Conservation (phyloP, 305 asterid genomes). For the Lippia alba region DNA sequence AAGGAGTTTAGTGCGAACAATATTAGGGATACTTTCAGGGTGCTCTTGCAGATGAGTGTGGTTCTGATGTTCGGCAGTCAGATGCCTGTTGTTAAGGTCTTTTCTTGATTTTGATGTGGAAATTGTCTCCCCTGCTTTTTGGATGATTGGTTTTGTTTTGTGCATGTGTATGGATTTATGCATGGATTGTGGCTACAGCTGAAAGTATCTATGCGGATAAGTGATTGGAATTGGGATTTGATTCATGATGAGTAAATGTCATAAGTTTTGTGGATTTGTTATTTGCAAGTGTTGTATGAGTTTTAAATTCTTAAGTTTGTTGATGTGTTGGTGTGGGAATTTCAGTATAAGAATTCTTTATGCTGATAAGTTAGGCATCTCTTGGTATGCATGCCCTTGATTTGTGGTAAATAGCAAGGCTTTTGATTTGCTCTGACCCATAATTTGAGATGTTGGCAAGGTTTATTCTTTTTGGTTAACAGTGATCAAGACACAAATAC, state of each 20-base stretch:
- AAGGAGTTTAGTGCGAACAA: constrained; percentile 68
- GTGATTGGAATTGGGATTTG: not conserved
- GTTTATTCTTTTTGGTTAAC: not conserved
- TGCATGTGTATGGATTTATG: constrained; percentile 11
- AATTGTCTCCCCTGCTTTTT: not conserved
- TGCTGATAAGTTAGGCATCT: not conserved
- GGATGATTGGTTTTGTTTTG: not conserved
- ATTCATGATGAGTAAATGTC: not conserved
- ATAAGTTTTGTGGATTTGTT: not conserved
- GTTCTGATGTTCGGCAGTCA: constrained; percentile 80
- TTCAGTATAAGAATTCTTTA: not conserved
- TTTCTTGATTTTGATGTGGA: no score
- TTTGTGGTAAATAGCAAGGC: constrained; percentile 3
- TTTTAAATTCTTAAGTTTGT: not conserved
- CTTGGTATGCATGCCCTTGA: not conserved
- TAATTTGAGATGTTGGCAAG: not conserved
- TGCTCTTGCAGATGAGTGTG: constrained; percentile 70
- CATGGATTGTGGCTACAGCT: not conserved
- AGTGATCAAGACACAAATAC: not conserved
- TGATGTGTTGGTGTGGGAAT: not conserved
- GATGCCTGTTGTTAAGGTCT: constrained; percentile 67
- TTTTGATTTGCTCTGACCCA: not conserved
- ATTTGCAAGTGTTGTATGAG: not conserved
- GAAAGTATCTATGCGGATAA: not conserved
- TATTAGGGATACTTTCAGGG: constrained; percentile 71